These are phyloP conservation scores for Mortierella sp. DNA, from an alignment of 371 early-diverging fungal genomes.

Conservation along the genomic window DNA sequence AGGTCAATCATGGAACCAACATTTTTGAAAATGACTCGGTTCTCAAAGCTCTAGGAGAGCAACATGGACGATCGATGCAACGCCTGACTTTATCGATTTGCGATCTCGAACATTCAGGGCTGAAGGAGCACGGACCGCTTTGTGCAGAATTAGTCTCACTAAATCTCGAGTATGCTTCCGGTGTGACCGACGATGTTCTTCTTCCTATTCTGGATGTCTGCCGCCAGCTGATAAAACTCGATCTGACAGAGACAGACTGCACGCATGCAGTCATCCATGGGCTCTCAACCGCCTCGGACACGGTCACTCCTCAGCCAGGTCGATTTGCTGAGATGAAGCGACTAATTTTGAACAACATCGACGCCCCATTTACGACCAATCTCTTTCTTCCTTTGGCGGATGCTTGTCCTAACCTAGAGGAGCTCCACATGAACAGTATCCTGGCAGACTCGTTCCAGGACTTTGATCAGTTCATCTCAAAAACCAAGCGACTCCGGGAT, in stretches of 20 bases:
- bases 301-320: constrained; percentile 13
- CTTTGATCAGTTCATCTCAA: constrained; percentile 32
- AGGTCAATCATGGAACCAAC: constrained; percentile 44
- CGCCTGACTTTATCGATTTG: constrained; percentile 44
- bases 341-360: constrained; percentile 50
- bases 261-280: constrained; percentile 40
- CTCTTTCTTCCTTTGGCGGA: constrained; percentile 42
- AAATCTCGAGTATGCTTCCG: constrained; percentile 51
- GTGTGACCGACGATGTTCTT: constrained; percentile 41
- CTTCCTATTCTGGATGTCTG: constrained; percentile 43
- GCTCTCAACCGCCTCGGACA: constrained; percentile 33
- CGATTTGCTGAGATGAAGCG: constrained; percentile 30
- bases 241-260: constrained; percentile 51
- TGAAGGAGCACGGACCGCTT: constrained; percentile 38
- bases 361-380: constrained; percentile 41
- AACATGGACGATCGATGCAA: constrained; percentile 43
- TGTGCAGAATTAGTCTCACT: constrained; percentile 27
- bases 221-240: constrained; percentile 31
- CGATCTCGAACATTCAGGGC: constrained; percentile 44
- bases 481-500: constrained; percentile 29
- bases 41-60: constrained; percentile 40
- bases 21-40: constrained; percentile 41
- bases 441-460: constrained; percentile 50
- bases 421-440: constrained; percentile 56
- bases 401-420: constrained; percentile 41